phyloP scores from a whole-genome alignment of 306 rosid species.

The Lathyrus tuberosus region DNA sequence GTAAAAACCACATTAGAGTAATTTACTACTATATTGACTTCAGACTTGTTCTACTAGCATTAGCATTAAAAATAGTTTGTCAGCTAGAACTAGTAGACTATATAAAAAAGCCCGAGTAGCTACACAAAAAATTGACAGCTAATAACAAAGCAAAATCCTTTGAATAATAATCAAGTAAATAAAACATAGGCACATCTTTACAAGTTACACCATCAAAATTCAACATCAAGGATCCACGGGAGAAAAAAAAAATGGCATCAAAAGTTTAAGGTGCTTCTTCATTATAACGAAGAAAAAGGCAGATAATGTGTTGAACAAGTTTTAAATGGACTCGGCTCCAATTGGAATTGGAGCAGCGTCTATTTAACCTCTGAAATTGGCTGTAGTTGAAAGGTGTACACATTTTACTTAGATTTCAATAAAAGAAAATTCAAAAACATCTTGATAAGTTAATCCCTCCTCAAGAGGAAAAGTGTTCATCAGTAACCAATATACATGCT shows the following conservation, averaged over 20 bases:
- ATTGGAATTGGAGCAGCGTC: too few species aligned
- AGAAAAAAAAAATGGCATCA: neutral
- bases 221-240: slow-evolving; percentile 6
- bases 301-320: too few species aligned
- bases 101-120: neutral
- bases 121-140: neutral
- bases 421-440: neutral
- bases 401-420: neutral
- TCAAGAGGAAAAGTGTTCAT: slow-evolving; percentile 20
- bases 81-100: neutral
- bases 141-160: slow-evolving; percentile 4
- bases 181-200: neutral
- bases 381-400: too few species aligned
- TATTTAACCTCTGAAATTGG: too few species aligned
- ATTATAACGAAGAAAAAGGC: too few species aligned
- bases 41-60: neutral
- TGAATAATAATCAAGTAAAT: slow-evolving; percentile 12
- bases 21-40: slow-evolving; percentile 1
- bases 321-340: too few species aligned
- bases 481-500: slow-evolving; percentile 8
- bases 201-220: neutral
- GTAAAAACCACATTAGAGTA: neutral
- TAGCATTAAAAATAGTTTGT: neutral
- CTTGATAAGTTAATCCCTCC: neutral
- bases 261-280: too few species aligned